A percentile compares a stretch with the other conserved stretches of the same genome.
Conservation (phyloP, 805 yeast species). For the Yarrowia sp. region DNA sequence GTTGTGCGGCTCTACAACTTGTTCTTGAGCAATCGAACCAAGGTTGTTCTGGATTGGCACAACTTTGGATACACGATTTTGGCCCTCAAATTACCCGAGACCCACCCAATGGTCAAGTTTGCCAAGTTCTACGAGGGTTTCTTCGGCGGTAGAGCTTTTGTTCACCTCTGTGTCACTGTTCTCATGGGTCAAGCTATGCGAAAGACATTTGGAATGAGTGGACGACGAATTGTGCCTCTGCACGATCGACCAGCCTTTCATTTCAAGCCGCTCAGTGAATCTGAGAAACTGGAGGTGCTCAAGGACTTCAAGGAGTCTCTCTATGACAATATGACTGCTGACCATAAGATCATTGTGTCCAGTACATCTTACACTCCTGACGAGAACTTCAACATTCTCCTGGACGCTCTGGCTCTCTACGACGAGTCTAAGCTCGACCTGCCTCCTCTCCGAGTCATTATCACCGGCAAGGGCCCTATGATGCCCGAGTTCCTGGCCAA, state of each 20-base stretch:
- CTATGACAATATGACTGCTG: constrained; percentile 50
- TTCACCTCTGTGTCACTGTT: constrained; percentile 81
- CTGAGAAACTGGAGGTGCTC: constrained; percentile 49
- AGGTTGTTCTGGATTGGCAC: constrained; percentile 92
- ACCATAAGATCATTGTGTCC: constrained; percentile 73
- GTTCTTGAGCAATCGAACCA: constrained; percentile 59
- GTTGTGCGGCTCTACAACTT: constrained; percentile 63
- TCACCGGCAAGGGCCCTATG: constrained; percentile 97
- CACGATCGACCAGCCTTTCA: constrained; percentile 82
- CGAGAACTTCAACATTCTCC: constrained; percentile 77
- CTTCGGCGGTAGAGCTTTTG: constrained; percentile 68
- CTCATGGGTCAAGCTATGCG: constrained; percentile 70
- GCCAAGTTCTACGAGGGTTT: constrained; percentile 67
- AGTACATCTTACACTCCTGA: constrained; percentile 97
- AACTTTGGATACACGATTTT: constrained; percentile 87
- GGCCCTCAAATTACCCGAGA: constrained; percentile 62
- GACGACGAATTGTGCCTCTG: constrained; percentile 64
- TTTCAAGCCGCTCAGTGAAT: constrained; percentile 55
- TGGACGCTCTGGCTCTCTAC: constrained; percentile 70
- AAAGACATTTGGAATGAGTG: constrained; percentile 60
- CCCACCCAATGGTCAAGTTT: constrained; percentile 67
- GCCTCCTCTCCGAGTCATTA: constrained; percentile 68
- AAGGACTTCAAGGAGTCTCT: constrained; percentile 49
- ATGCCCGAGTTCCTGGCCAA: constrained; percentile 58
- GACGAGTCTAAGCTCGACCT: constrained; percentile 51